Evolutionary conservation across 257 asterid species (phyloP).

Genomic region (Jaltomata sinuosa): DNA sequence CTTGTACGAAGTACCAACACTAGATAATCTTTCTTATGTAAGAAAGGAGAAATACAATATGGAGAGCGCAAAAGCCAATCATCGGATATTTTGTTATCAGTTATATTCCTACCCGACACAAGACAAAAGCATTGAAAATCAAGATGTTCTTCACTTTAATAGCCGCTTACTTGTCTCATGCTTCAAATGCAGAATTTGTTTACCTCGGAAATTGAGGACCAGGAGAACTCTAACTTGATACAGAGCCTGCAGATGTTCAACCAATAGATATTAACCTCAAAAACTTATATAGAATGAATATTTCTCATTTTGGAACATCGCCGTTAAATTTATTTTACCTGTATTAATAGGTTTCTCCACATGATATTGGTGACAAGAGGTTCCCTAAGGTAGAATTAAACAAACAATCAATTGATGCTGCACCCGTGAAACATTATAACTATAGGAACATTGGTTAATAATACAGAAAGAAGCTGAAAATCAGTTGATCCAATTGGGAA

Average conservation of each 20-base stretch:
- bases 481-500: not conserved
- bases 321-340: constrained; percentile 36
- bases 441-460: not conserved
- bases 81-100: not conserved
- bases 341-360: constrained; percentile 94
- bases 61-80: not conserved
- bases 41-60: not conserved
- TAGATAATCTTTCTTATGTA: not conserved
- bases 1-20: not conserved
- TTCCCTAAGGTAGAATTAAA: constrained; percentile 50
- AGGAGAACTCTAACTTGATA: constrained; percentile 87
- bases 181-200: constrained; percentile 42
- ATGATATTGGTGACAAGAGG: constrained; percentile 91
- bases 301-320: not conserved
- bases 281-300: not conserved
- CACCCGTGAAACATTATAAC: not conserved
- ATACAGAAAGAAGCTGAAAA: not conserved
- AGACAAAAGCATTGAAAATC: constrained; percentile 83
- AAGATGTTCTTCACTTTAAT: constrained; percentile 65
- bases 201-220: constrained; percentile 76
- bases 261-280: constrained; percentile 1
- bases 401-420: not conserved
- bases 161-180: constrained; percentile 40
- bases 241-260: constrained; percentile 49
- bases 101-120: constrained; percentile 60